Base-by-base conservation (phyloP, 2,329 filamentous ascomycete genomes). In the Diaporthe sp. region DNA sequence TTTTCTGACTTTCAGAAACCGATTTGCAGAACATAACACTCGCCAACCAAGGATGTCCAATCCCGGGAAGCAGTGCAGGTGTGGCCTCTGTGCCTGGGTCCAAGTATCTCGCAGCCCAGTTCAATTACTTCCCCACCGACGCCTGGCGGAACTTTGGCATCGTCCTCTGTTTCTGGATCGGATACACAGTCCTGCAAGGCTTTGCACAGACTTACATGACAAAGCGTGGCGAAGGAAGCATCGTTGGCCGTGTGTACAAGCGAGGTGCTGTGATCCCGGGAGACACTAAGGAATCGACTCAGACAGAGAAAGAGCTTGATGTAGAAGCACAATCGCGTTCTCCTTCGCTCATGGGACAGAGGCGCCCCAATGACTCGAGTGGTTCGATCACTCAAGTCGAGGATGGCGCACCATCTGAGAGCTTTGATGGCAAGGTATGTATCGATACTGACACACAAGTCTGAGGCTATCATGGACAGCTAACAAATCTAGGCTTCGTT, bases 401-500 rank as follows among this genome's bases (percentile, higher is more conserved):
- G 17, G 47, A 57, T 19, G 42, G 30, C 9, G 25, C 19, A 15
- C 6, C 38, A 0, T 90, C 92, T 50, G 84, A 93, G 1, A 83
- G 91, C 30, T 88, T 88, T 1, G 40, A 64, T 22, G 60, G 3
- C 35, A 93, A 94, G 80, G 92, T 89, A 0, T 92, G 90, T 0
- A 86, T 93, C 0, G 93, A 94, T 77, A 95, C 93, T 0, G 93
- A 6, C 5, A 0, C 94, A 94, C 78, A 95, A 93, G 0, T 95
- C n/a, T n/a, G n/a, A n/a, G n/a, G n/a, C n/a, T n/a, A n/a, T n/a
- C n/a, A n/a, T 93, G 92, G 25, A 19, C 67, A 7, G 75, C 77
- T 10, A 77, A 80, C 33, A 69, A 66, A 0, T 61, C 35, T 75
- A 73, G 3, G 80, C 90, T 0, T 86, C 93, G 0, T 94, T 95